phyloP scores from a whole-genome alignment of 2,329 filamentous ascomycete species.

The Colletotrichum caudatum region DNA sequence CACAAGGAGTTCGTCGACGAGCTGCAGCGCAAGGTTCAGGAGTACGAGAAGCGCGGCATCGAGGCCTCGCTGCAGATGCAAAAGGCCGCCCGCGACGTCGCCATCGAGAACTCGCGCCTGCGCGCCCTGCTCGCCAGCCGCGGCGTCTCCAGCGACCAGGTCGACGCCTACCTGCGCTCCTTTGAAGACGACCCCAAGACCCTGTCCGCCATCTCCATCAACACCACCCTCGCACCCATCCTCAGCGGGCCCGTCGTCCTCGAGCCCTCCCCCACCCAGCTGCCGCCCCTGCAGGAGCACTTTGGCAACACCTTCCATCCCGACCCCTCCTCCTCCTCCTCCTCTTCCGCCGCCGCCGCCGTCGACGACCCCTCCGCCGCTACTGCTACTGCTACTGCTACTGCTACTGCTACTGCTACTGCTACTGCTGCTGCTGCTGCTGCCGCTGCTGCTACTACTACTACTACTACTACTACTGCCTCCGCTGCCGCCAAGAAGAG shows the following conservation, averaged over 20 bases:
- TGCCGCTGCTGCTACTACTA: not conserved
- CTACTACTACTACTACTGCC: no score
- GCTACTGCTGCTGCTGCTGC: no score
- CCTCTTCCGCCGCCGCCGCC: no score
- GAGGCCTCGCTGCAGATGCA: conserved; percentile 67
- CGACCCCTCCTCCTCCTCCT: not conserved
- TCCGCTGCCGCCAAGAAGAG: conserved; percentile 13
- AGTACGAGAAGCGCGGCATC: conserved; percentile 61
- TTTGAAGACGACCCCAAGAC: conserved; percentile 48
- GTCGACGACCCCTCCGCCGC: not conserved
- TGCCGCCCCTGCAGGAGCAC: conserved; percentile 35
- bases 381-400: no score
- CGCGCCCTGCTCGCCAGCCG: conserved; percentile 56
- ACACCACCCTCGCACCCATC: conserved; percentile 27
- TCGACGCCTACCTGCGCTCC: conserved; percentile 55
- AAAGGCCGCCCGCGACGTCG: conserved; percentile 62
- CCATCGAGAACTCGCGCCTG: conserved; percentile 61
- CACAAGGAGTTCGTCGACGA: conserved; percentile 62
- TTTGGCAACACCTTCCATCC: conserved; percentile 23
- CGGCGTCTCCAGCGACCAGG: conserved; percentile 54
- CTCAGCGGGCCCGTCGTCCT: conserved; percentile 29
- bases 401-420: no score
- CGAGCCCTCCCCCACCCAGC: conserved; percentile 18
- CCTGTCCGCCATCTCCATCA: conserved; percentile 43
- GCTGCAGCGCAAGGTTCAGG: conserved; percentile 59